A percentile compares a stretch with the other conserved stretches of the same genome.
These are phyloP conservation scores for Candida dajiaensis DNA, from an alignment of 805 yeast genomes.

Conservation along the genomic window DNA sequence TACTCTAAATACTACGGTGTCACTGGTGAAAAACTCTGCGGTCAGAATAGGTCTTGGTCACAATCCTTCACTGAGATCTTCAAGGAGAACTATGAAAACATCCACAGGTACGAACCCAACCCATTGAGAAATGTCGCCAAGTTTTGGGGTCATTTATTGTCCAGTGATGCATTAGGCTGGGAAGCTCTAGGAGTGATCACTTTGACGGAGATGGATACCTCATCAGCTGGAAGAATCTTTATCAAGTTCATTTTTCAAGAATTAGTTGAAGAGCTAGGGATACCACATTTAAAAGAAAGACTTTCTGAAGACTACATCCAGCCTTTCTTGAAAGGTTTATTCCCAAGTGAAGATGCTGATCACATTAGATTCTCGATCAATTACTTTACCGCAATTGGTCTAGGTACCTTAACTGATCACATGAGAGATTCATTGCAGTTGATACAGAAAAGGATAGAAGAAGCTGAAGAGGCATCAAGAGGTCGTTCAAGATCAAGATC, in stretches of 20 bases:
- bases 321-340: constrained; percentile 48
- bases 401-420: constrained; percentile 76
- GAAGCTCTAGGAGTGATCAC: constrained; percentile 47
- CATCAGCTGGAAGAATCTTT: constrained; percentile 75
- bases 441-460: constrained; percentile 18
- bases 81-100: constrained; percentile 43
- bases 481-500: constrained; percentile 23
- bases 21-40: constrained; percentile 60
- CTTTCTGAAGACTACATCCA: constrained; percentile 47
- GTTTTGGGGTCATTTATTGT: constrained; percentile 80
- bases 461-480: constrained; percentile 8
- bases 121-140: constrained; percentile 75
- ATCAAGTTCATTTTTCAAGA: constrained; percentile 78
- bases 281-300: constrained; percentile 40
- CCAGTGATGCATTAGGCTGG: constrained; percentile 65
- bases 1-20: constrained; percentile 83
- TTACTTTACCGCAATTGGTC: constrained; percentile 86
- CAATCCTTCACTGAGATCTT: constrained; percentile 48
- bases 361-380: constrained; percentile 75
- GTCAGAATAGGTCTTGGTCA: constrained; percentile 51
- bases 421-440: constrained; percentile 57
- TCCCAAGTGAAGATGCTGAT: constrained; percentile 52
- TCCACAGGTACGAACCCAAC: constrained; percentile 66
- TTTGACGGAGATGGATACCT: constrained; percentile 67
- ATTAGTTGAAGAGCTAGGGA: constrained; percentile 71